These are phyloP conservation scores for Cyanophora paradoxa DNA, from an alignment of 78 protist species.

Conservation along the genomic window DNA sequence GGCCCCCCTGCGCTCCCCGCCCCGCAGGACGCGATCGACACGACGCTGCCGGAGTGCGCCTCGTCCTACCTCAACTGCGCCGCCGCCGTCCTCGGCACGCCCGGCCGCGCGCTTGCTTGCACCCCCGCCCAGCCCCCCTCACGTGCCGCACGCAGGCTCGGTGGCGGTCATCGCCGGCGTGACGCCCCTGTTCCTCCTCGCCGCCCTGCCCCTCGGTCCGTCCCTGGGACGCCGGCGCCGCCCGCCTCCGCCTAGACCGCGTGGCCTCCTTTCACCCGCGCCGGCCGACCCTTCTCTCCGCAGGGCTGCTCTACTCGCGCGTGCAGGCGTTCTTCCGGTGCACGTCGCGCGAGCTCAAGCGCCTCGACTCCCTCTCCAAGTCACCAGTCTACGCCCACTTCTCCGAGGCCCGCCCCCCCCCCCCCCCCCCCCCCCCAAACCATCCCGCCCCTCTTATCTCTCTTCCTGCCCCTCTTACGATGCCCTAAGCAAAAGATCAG, in stretches of 20 bases:
- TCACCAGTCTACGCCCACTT: slow-evolving; percentile 46
- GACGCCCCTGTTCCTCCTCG: slow-evolving; percentile 49
- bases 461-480: too few species aligned
- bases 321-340: slow-evolving; percentile 60
- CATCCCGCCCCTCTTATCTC: too few species aligned
- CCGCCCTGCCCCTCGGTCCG: slow-evolving; percentile 38
- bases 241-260: not conserved
- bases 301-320: slow-evolving; percentile 39
- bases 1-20: not conserved
- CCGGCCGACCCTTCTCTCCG: too few species aligned
- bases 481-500: too few species aligned
- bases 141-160: too few species aligned
- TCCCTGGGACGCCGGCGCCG: too few species aligned
- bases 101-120: not conserved
- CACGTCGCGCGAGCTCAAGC: slow-evolving; percentile 60
- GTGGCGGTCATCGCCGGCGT: slow-evolving; percentile 15
- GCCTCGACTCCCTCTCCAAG: slow-evolving; percentile 14
- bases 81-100: not conserved
- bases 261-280: too few species aligned
- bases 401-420: too few species aligned
- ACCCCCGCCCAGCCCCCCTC: too few species aligned
- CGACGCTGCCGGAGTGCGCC: slow-evolving; percentile 3
- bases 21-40: slow-evolving; percentile 9
- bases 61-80: not conserved
- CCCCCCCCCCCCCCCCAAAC: too few species aligned